Evolutionary conservation across 2,329 filamentous ascomycete genomes (phyloP).

Genomic region (Cytospora schulzeri): DNA sequence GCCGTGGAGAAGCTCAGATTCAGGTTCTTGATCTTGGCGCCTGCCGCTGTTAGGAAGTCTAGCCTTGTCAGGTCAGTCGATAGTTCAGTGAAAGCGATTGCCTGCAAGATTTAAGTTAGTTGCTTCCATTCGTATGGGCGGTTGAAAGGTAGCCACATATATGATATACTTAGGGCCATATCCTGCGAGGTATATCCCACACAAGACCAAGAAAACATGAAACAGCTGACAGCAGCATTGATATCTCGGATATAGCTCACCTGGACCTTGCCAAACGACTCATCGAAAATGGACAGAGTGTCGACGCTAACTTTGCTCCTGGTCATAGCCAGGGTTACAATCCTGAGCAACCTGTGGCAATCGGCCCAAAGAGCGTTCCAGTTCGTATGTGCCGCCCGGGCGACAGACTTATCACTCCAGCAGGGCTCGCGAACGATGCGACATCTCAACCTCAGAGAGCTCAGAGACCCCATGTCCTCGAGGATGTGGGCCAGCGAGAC

Average conservation of each 20-base stretch:
- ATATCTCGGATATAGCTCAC: background rate
- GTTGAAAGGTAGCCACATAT: no score
- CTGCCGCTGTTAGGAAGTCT: background rate
- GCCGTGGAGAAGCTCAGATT: slow-evolving; percentile 5
- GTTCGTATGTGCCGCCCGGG: background rate
- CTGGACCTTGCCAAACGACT: slow-evolving; percentile 13
- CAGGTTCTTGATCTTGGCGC: slow-evolving; percentile 5
- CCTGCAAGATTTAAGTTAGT: background rate
- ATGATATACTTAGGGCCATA: no score
- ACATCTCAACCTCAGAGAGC: background rate
- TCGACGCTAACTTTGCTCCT: background rate
- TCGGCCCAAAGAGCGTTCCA: slow-evolving; percentile 17
- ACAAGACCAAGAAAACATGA: background rate
- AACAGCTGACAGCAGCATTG: background rate
- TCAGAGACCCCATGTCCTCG: background rate
- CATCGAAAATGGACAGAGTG: slow-evolving; percentile 5
- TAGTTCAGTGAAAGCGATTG: background rate
- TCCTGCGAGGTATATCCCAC: background rate
- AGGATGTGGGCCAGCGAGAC: background rate
- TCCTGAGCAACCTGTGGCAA: slow-evolving; percentile 7
- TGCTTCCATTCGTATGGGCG: background rate
- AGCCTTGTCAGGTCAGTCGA: background rate
- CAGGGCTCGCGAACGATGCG: background rate
- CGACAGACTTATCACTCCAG: background rate
- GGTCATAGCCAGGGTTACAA: slow-evolving; percentile 4